Base-by-base conservation (phyloP, 306 rosid species). In the Quercus wislizeni region DNA sequence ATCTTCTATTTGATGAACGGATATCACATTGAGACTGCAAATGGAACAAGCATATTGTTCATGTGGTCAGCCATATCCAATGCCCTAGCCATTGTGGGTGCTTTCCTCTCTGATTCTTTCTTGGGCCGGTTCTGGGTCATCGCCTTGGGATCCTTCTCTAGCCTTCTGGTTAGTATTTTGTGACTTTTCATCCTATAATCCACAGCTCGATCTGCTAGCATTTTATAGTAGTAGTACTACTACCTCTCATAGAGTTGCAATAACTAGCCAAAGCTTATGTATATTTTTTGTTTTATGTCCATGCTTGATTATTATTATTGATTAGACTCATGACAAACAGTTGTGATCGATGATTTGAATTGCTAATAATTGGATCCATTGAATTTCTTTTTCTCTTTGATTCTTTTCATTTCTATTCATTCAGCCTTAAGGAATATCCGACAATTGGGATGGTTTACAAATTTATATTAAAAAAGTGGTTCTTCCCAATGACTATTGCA, bases 21-120 rank as follows among this genome's bases (percentile, higher is more conserved):
- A 13, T 89, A 78, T 43, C 69, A 78, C 19, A 68, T 89, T 76
- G 12, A 74, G 17, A 41, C 69, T 67, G 86, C 84, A 6, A 55
- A 46, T 55, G 89, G 86, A 15, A 61, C 87, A 19, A 85, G 19
- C 59, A 58, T 82, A 64, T 78, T 86, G 17, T 74, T 74, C 43
- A 62, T 81, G 15, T 87, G 92, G 92, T 81, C 85, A 18, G 89
- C 89, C n/a, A 54, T 78, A 64, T 84, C 92, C 9, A 79, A 83
- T 64, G 13, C 64, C 54, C 76, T 87, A 79, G 80, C 89, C 41
- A 78, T 89, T 54, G 74, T 85, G 35, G 92, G 92, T 1, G 92
- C 92, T 4, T 85, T 87, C 55, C 70, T 89, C 33, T 76, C 89
- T 25, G 89, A 87, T 87, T 81, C 90, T 76, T 85, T 84, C 55